phyloP scores from a whole-genome alignment of 2,329 filamentous ascomycete genomes.

The Polychaeton citri region DNA sequence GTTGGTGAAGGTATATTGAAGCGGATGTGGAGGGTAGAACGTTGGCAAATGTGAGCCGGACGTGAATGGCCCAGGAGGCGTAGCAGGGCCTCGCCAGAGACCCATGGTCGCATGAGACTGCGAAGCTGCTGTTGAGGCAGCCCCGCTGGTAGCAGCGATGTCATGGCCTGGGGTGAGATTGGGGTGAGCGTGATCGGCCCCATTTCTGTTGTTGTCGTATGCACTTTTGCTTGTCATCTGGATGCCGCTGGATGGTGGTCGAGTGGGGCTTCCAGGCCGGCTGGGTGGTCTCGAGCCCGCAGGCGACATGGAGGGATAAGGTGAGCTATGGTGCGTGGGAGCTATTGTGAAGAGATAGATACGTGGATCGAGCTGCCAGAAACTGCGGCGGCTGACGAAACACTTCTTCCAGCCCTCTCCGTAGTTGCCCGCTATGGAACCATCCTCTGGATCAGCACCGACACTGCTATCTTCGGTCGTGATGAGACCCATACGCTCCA shows the following conservation, averaged over 20 bases:
- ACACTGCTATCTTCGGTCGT: conserved; percentile 62
- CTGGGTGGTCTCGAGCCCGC: conserved; percentile 38
- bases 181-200: neutral
- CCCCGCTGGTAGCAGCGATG: neutral
- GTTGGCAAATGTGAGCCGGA: conserved; percentile 78
- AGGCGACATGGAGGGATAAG: conserved; percentile 37
- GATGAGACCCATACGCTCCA: conserved; percentile 86
- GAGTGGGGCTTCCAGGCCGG: conserved; percentile 11
- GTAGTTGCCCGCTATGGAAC: conserved; percentile 27
- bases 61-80: conserved; percentile 53
- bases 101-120: neutral
- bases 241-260: neutral
- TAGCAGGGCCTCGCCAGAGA: conserved; percentile 16
- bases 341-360: conserved; percentile 79
- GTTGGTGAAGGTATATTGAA: conserved; percentile 69
- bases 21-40: conserved; percentile 73
- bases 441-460: conserved; percentile 46
- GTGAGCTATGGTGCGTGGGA: conserved; percentile 36
- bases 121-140: neutral
- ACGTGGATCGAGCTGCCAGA: conserved; percentile 84
- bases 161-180: neutral
- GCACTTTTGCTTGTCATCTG: neutral
- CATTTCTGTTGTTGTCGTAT: neutral
- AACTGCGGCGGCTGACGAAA: conserved; percentile 68
- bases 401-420: conserved; percentile 60